phyloP scores from a whole-genome alignment of 352 stramenopile species.

The Phytophthora citrophthora region DNA sequence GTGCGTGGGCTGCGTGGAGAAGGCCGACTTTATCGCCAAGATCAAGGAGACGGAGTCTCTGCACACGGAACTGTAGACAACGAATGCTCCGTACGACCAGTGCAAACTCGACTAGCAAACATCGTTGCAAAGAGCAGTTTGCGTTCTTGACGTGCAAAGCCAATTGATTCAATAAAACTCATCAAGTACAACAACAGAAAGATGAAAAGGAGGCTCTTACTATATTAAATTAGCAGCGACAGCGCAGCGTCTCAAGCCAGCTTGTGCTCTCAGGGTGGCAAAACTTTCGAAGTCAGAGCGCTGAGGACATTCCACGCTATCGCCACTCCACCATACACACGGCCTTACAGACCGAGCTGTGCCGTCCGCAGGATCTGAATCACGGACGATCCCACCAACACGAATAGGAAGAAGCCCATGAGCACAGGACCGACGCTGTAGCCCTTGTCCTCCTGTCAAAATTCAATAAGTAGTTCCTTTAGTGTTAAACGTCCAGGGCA shows the following conservation, averaged over 20 bases:
- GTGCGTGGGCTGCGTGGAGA: slow-evolving; percentile 95
- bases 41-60: slow-evolving; percentile 91
- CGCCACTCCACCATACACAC: slow-evolving; percentile 13
- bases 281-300: neutral
- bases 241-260: slow-evolving; percentile 1
- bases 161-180: slow-evolving; percentile 38
- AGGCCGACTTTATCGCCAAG: slow-evolving; percentile 95
- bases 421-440: slow-evolving; percentile 82
- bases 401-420: slow-evolving; percentile 88
- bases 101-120: slow-evolving; percentile 2
- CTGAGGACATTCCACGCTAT: neutral
- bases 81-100: neutral
- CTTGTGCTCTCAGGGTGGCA: neutral
- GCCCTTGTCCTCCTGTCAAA: slow-evolving; percentile 61
- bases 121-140: neutral
- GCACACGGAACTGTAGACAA: slow-evolving; percentile 83
- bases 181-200: slow-evolving; percentile 8
- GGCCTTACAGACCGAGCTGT: slow-evolving; percentile 69
- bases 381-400: slow-evolving; percentile 86
- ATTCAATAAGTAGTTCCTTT: neutral
- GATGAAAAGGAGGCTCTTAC: slow-evolving; percentile 14
- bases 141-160: slow-evolving; percentile 1
- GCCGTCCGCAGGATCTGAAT: slow-evolving; percentile 87
- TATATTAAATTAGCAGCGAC: slow-evolving; percentile 47
- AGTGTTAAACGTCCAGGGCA: neutral